These are phyloP conservation scores for Leccinum barrowsii DNA, from an alignment of 768 basidiomycete genomes.

Conservation along the genomic window DNA sequence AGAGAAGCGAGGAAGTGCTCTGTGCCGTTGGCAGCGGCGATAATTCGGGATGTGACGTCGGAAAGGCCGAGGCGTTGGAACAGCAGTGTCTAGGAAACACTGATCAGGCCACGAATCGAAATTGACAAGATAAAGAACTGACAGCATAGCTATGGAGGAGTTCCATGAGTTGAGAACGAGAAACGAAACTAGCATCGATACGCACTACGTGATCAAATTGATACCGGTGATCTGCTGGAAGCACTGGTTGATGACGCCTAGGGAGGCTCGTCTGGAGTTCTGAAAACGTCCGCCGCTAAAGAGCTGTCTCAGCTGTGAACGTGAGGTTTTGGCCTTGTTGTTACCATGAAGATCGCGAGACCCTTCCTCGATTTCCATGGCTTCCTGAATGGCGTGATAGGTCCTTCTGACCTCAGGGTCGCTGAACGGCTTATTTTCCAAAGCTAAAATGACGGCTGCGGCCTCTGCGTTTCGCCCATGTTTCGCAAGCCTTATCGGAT, in stretches of 20 bases:
- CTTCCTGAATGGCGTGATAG: slow-evolving; percentile 53
- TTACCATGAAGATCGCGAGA: neutral
- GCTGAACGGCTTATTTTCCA: slow-evolving; percentile 49
- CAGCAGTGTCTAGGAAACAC: slow-evolving; percentile 39
- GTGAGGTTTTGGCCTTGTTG: neutral
- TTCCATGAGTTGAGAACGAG: slow-evolving; percentile 15
- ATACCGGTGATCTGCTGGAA: slow-evolving; percentile 71
- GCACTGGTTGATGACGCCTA: slow-evolving; percentile 58
- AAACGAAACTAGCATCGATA: slow-evolving; percentile 16
- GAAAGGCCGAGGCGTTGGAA: slow-evolving; percentile 55
- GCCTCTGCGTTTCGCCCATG: slow-evolving; percentile 53
- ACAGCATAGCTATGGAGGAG: slow-evolving; percentile 29
- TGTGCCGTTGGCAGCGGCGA: slow-evolving; percentile 66
- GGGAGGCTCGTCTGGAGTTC: slow-evolving; percentile 56
- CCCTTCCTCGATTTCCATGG: slow-evolving; percentile 42
- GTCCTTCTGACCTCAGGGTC: slow-evolving; percentile 47
- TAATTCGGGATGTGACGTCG: slow-evolving; percentile 55
- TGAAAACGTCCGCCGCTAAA: slow-evolving; percentile 54
- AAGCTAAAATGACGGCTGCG: slow-evolving; percentile 56
- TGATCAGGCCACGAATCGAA: neutral
- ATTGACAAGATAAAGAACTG: slow-evolving; percentile 5
- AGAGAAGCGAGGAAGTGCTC: slow-evolving; percentile 72
- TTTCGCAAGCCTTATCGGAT: slow-evolving; percentile 46
- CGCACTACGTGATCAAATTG: slow-evolving; percentile 63
- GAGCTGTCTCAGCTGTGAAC: slow-evolving; percentile 44